phyloP scores from a whole-genome alignment of 1,139 yeast species.

The Candida anutae region DNA sequence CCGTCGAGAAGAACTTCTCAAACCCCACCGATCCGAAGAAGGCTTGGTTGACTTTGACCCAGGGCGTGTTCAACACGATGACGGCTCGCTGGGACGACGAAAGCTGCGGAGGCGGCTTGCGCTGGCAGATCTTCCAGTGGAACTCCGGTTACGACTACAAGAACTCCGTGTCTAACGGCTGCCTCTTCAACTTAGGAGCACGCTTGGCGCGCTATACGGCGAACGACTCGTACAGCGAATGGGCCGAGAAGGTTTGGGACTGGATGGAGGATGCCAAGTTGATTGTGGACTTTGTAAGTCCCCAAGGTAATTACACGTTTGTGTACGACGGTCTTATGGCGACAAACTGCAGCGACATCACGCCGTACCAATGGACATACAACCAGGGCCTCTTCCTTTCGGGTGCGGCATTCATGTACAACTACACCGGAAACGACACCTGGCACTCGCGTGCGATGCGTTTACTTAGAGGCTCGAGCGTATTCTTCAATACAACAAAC shows the following conservation, averaged over 20 bases:
- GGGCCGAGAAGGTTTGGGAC: conserved; percentile 61
- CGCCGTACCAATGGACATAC: conserved; percentile 63
- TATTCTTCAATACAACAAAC: conserved; percentile 29
- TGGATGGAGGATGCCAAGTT: conserved; percentile 57
- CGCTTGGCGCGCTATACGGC: conserved; percentile 67
- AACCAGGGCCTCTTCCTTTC: conserved; percentile 69
- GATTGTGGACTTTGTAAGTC: conserved; percentile 28
- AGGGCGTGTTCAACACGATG: conserved; percentile 73
- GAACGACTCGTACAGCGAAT: conserved; percentile 52
- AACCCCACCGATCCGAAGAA: conserved; percentile 38
- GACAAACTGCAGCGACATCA: conserved; percentile 47
- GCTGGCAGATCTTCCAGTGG: conserved; percentile 83
- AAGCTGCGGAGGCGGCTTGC: conserved; percentile 66
- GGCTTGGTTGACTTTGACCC: conserved; percentile 60
- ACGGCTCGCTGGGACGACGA: conserved; percentile 63
- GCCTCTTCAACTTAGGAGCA: conserved; percentile 70
- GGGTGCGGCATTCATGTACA: conserved; percentile 67
- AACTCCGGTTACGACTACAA: conserved; percentile 73
- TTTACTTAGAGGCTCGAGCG: conserved; percentile 44
- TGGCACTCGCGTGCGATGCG: conserved; percentile 52
- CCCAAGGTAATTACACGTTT: conserved; percentile 29
- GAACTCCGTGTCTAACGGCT: conserved; percentile 72
- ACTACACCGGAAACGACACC: conserved; percentile 45
- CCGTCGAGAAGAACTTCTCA: conserved; percentile 73
- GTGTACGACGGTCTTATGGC: conserved; percentile 68